A percentile compares a stretch with the other conserved stretches of the same genome.
phyloP scores from a whole-genome alignment of 345 rosid genomes.

The Alliaria petiolata region DNA sequence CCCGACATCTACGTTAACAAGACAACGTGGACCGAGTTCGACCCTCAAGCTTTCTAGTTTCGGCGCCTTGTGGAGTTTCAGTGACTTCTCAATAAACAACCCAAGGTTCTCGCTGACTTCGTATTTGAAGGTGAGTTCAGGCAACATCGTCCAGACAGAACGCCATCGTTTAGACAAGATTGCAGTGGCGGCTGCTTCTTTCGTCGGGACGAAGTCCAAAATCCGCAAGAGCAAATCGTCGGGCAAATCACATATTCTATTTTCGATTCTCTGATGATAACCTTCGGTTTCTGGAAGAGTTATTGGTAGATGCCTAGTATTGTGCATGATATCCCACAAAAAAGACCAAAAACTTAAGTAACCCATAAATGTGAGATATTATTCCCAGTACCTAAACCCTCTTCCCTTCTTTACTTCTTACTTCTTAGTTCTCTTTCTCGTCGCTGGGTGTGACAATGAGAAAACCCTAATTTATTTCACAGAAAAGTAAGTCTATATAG shows the following conservation, averaged over 20 bases:
- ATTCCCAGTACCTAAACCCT: too few relatives aligned
- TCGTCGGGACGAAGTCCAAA: background rate
- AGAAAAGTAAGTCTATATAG: too few relatives aligned
- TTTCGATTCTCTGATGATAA: background rate
- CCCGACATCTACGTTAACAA: background rate
- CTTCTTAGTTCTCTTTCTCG: too few relatives aligned
- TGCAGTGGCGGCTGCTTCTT: background rate
- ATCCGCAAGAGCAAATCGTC: background rate
- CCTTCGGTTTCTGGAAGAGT: background rate
- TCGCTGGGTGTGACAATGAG: too few relatives aligned
- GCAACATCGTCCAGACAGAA: background rate
- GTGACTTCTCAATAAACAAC: background rate
- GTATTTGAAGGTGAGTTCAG: background rate
- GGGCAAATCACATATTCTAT: background rate
- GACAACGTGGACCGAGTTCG: background rate
- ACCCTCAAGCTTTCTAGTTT: background rate
- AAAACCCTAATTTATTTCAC: too few relatives aligned
- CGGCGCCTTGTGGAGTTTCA: constrained; percentile 9
- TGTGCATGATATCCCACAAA: too few relatives aligned
- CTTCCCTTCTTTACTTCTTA: too few relatives aligned
- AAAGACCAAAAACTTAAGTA: too few relatives aligned
- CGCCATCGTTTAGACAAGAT: constrained; percentile 13
- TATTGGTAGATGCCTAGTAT: background rate
- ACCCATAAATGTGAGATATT: too few relatives aligned
- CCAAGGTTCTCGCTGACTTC: background rate